Evolutionary conservation across 2,329 filamentous ascomycete genomes (phyloP).

Genomic region (Cordyceps fumosorosea): DNA sequence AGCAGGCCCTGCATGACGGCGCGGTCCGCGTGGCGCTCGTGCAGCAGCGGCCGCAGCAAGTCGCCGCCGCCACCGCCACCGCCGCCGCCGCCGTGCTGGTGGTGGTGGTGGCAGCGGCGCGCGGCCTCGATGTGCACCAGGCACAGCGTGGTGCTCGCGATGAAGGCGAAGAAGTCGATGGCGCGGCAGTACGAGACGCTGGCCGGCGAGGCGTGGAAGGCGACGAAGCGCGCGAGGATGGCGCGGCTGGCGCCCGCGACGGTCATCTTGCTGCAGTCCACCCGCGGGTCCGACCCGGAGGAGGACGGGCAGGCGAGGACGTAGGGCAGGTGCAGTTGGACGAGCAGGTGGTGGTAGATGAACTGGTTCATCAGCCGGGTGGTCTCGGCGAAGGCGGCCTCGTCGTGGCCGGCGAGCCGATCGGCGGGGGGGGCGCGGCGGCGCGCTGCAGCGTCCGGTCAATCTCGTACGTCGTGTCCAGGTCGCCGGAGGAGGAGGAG

Average conservation of each 20-base stretch:
- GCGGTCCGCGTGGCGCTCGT: slow-evolving; percentile 36
- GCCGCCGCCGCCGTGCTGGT: background rate
- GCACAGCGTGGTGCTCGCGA: slow-evolving; percentile 42
- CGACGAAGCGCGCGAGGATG: slow-evolving; percentile 39
- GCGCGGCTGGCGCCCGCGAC: slow-evolving; percentile 43
- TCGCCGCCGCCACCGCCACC: slow-evolving; percentile 15
- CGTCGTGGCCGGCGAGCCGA: slow-evolving; percentile 13
- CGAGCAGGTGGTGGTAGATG: slow-evolving; percentile 41
- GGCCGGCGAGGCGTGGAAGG: slow-evolving; percentile 35
- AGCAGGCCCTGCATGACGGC: slow-evolving; percentile 32
- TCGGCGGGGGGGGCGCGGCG: slow-evolving; percentile 30
- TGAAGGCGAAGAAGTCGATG: slow-evolving; percentile 43
- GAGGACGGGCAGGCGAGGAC: slow-evolving; percentile 30
- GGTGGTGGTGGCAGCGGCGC: slow-evolving; percentile 15
- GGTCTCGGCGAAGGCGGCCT: slow-evolving; percentile 22
- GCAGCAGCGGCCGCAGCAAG: slow-evolving; percentile 24
- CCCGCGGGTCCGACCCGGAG: slow-evolving; percentile 26
- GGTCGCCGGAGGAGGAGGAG: slow-evolving; percentile 12
- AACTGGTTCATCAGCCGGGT: slow-evolving; percentile 38
- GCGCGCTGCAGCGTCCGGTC: slow-evolving; percentile 41
- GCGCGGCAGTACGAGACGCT: slow-evolving; percentile 37
- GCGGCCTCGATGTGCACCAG: slow-evolving; percentile 37
- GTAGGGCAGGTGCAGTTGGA: slow-evolving; percentile 49
- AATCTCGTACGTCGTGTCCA: slow-evolving; percentile 32
- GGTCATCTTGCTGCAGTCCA: slow-evolving; percentile 38